Conservation (phyloP, 257 asterid genomes). For the Pogostemon cablin region DNA sequence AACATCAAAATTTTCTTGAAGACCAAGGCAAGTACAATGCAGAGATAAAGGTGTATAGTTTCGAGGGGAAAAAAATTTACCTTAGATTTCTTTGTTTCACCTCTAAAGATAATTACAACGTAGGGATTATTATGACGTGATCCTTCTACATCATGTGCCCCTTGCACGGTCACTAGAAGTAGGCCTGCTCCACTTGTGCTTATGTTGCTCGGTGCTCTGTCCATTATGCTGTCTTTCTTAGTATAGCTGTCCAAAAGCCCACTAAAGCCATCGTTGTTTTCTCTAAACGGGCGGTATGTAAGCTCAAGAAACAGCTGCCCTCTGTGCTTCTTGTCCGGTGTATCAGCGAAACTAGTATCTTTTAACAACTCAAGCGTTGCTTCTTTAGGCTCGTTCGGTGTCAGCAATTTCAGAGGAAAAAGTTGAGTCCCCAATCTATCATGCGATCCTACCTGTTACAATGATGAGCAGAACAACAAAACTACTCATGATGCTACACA, state of each 20-base stretch:
- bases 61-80: conserved; percentile 27
- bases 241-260: conserved; percentile 42
- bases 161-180: conserved; percentile 68
- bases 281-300: conserved; percentile 78
- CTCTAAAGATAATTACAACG: conserved; percentile 58
- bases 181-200: conserved; percentile 70
- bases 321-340: conserved; percentile 60
- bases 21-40: too few relatives aligned
- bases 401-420: conserved; percentile 64
- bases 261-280: conserved; percentile 46
- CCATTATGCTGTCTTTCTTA: conserved; percentile 45
- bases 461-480: neutral
- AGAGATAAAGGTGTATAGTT: neutral
- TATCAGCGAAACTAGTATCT: conserved; percentile 41
- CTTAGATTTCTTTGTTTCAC: conserved; percentile 78
- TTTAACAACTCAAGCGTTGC: conserved; percentile 56
- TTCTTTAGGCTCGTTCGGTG: conserved; percentile 63
- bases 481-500: neutral
- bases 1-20: too few relatives aligned
- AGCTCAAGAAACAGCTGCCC: conserved; percentile 73
- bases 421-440: conserved; percentile 74
- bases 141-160: conserved; percentile 84
- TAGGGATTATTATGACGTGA: conserved; percentile 79
- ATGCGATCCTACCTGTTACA: conserved; percentile 73
- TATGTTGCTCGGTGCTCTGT: conserved; percentile 43